Base-by-base conservation (phyloP, 345 rosid genomes). In the Cardamine resedifolia region DNA sequence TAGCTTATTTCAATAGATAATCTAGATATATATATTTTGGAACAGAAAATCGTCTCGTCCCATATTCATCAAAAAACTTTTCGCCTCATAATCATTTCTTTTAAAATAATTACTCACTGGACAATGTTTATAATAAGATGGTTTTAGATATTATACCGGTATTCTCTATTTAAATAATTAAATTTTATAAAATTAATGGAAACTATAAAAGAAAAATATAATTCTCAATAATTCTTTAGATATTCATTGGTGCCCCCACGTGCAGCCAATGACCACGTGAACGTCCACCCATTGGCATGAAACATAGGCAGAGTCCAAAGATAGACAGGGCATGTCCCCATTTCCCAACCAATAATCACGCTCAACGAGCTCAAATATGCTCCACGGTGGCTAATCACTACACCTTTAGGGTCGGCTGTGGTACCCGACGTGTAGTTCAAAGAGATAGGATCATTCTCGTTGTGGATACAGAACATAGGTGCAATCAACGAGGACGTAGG, bases 261-360 rank as follows among this genome's bases (percentile, higher is more conserved):
- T 0, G 96, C 96, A 0, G 96, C 97, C 30, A 92, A 41, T 0
- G 89, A 93, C 98, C 98, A 92, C 2, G 71, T 28, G 5, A 87
- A 84, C 24, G 89, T 81, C 98, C 98, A 90, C 0, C 97, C 97
- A 18, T 89, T 90, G 76, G 81, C 86, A 68, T 93, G 98, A 79
- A 90, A 93, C 96, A 93, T 88, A 6, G 97, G 98, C 18, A 93
- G 87, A 0, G 92, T 87, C 97, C 98, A 93, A 0, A 93, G 80
- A 49, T 88, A 90, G 10, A 86, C 84, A 2, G 88, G 87, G 76
- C 58, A 55, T 0, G 70, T 14, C 1, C 73, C 70, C 75, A 90
- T 83, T 18, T 74, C 86, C 55, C 81, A 85, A 19, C 83, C 79
- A 28, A 85, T 64, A 72, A 82, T 70, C 0, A 83, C 55, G 0